phyloP scores from a whole-genome alignment of 179 eudicot genomes.

The Nepenthes alata region DNA sequence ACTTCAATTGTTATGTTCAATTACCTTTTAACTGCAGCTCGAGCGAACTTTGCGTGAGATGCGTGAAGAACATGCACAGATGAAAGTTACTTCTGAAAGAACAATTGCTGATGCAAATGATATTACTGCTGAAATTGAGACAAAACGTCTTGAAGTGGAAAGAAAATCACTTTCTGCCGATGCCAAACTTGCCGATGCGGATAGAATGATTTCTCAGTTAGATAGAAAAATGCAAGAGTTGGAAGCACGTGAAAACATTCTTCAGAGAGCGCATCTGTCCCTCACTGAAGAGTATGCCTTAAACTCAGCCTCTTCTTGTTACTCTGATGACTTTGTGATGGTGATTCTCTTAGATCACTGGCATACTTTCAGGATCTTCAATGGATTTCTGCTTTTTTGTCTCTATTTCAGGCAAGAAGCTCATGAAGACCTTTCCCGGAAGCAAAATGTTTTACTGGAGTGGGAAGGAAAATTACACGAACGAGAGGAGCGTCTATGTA shows the following conservation, averaged over 20 bases:
- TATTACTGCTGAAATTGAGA: constrained; percentile 44
- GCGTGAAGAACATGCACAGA: constrained; percentile 37
- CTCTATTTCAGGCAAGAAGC: constrained; percentile 43
- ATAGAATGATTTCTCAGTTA: constrained; percentile 50
- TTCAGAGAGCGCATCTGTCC: constrained; percentile 48
- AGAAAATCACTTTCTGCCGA: constrained; percentile 46
- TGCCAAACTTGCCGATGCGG: constrained; percentile 60
- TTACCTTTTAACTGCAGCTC: constrained; percentile 41
- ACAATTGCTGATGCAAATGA: constrained; percentile 42
- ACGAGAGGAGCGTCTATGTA: constrained; percentile 57
- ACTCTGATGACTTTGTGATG: neutral
- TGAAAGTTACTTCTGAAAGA: constrained; percentile 41
- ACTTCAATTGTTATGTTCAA: neutral
- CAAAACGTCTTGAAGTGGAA: constrained; percentile 48
- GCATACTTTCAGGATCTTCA: neutral
- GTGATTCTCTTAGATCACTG: neutral
- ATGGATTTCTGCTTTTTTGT: constrained; percentile 5
- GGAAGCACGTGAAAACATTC: constrained; percentile 61
- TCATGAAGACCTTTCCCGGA: constrained; percentile 41
- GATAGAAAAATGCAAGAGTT: constrained; percentile 72
- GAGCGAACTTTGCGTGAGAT: constrained; percentile 62
- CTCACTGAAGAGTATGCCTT: constrained; percentile 57
- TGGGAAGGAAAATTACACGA: constrained; percentile 88
- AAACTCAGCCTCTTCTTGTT: neutral
- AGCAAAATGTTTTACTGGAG: constrained; percentile 53